Evolutionary conservation across 257 asterid genomes (phyloP).

Genomic region (Rhazya stricta): DNA sequence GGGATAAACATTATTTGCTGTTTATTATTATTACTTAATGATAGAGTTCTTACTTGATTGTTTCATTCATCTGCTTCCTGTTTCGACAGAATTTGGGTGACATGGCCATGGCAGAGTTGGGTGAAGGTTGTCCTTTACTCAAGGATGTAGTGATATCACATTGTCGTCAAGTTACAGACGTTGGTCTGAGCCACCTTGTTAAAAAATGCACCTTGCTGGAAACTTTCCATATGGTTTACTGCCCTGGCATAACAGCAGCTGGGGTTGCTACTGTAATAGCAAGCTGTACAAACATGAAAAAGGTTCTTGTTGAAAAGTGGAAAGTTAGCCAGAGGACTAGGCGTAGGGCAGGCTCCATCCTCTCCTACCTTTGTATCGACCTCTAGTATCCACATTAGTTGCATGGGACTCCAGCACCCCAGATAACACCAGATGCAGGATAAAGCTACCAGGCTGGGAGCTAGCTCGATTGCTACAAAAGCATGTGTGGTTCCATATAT

Average conservation of each 20-base stretch:
- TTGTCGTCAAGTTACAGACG: conserved; percentile 68
- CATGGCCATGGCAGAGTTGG: conserved; percentile 61
- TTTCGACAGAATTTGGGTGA: conserved; percentile 60
- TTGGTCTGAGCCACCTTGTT: conserved; percentile 55
- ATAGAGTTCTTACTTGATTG: not conserved
- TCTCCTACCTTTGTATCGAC: conserved; percentile 70
- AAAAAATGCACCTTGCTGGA: conserved; percentile 51
- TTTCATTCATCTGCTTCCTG: not conserved
- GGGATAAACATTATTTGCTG: too few species aligned
- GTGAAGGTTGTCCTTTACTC: conserved; percentile 69
- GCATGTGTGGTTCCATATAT: not conserved
- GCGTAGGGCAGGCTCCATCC: conserved; percentile 75
- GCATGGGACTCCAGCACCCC: not conserved
- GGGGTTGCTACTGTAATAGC: conserved; percentile 73
- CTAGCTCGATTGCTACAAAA: not conserved
- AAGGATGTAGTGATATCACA: conserved; percentile 81
- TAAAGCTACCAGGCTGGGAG: not conserved
- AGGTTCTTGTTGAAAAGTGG: conserved; percentile 67
- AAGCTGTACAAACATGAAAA: conserved; percentile 53
- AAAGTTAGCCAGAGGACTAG: conserved; percentile 73
- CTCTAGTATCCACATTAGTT: conserved; percentile 25
- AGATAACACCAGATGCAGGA: not conserved
- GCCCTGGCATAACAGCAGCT: conserved; percentile 59
- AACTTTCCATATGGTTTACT: conserved; percentile 76
- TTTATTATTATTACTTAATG: too few species aligned